phyloP scores from a whole-genome alignment of 73 alveolate species.

The Tetrahymena malaccensis region DNA sequence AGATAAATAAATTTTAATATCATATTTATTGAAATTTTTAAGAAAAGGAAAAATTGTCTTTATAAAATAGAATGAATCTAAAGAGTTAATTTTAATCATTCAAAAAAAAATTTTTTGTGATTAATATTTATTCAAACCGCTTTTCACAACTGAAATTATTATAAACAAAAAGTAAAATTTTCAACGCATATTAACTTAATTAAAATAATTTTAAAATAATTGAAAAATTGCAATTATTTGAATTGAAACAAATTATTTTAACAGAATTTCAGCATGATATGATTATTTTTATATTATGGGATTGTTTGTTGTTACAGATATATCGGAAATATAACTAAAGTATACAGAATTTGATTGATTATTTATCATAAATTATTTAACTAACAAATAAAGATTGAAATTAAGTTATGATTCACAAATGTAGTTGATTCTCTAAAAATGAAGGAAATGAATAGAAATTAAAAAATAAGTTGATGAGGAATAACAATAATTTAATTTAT shows the following conservation, averaged over 20 bases:
- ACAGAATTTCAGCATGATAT: no score
- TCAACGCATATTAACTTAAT: neutral
- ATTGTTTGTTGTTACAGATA: no score
- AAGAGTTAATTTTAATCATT: neutral
- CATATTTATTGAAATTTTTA: neutral
- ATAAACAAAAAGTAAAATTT: no score
- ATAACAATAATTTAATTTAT: neutral
- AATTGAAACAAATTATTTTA: no score
- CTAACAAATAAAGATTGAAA: neutral
- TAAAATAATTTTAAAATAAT: no score
- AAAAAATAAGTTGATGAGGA: neutral
- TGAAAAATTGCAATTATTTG: neutral
- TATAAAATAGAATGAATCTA: neutral
- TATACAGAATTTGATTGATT: neutral
- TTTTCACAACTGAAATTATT: neutral
- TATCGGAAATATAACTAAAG: neutral
- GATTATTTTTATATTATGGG: neutral
- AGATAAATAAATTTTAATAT: neutral
- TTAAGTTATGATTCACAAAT: neutral
- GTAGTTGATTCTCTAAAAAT: neutral
- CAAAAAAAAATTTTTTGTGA: no score
- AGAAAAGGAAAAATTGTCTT: neutral
- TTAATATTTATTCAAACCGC: neutral
- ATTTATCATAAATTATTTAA: neutral
- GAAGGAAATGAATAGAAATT: neutral